Base-by-base conservation (phyloP, 2,329 filamentous ascomycete species). In the Stagonosporopsis rhizophila region DNA sequence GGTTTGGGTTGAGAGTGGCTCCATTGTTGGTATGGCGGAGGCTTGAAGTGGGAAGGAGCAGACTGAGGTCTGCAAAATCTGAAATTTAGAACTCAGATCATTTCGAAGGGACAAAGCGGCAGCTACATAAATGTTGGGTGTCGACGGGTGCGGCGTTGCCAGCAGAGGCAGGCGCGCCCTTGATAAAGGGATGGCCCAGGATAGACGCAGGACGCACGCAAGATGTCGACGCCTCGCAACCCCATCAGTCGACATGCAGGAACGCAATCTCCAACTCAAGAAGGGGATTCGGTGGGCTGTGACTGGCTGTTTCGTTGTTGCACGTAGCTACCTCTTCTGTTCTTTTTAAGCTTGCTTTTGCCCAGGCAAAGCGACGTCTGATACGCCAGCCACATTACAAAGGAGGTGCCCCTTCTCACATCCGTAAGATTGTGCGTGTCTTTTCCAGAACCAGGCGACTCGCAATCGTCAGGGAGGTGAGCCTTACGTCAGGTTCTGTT, bases 161-260 rank as follows among this genome's bases (percentile, higher is more conserved):
- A 6, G n/a, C 22, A 32, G 22, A 37, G 32, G 23, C 35, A 11
- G 52, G 52, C 23, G 28, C 41, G 46, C 52, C 52, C 46, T 55
- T 50, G 22, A n/a, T 51, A 37, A 56, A 56, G 19, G 41, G 41
- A 50, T 46, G n/a, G 20, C 15, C 20, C 40, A 46, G 23, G 37
- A 40, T 34, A 14, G 23, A 17, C 19, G 34, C 45, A 41, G 45
- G 35, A 28, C 23, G 35, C 45, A 27, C 12, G 19, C 25, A 30
- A 12, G 11, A 14, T 37, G 2, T 19, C 9, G 35, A 37, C 46
- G 37, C 41, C 28, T 56, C 35, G 20, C n/a, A 14, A 1, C 14
- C 12, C 17, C 27, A 32, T 38, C 5, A 22, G 45, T 30, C 14
- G 34, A 35, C 27, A 35, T 35, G 35, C 25, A 30, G 40, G 7